Evolutionary conservation across 176 grass and related monocot species (phyloP), one percentile per base, ranked within the genome.

Genomic region (Cenchrus americanus): DNA sequence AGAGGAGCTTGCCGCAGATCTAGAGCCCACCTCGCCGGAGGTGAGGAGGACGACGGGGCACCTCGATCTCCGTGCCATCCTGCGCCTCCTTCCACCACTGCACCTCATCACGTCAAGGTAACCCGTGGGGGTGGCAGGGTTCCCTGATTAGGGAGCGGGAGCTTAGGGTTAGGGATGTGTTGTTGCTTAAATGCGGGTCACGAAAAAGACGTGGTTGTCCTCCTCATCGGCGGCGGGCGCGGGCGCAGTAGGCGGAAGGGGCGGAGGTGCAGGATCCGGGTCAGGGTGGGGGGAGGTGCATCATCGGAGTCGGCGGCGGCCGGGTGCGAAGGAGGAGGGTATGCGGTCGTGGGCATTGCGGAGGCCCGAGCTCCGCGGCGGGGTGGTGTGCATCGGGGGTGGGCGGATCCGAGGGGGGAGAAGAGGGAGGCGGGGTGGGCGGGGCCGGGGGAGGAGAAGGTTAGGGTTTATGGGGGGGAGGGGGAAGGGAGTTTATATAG

Each of bases 1-100:
- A 27, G 27, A 27, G 27, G 27, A 27, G 27, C 27, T 27, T 27
- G 27, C 27, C 27, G 27, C 27, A 27, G 27, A 27, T 27, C 27
- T 1, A 27, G 27, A 27, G 27, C 27, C 27, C 27, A 27, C 27
- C 27, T 27, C 27, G 27, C 27, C 27, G 27, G 27, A 27, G 27
- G 27, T 0, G 26, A 76, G 92, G 37, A 90, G 81, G 76, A 86
- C 94, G 2, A 43, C 5, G 27, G 27, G 27, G 27, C 54, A 44
- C 87, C 14, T 88, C 85, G 70, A 82, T 82, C 75, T 65, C 73
- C 10, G 66, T 67, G 32, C 82, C 78, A 10, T 73, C 83, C 86
- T 88, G 87, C 64, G 90, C 92, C 62, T 87, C 79, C 80, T 62
- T 88, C 94, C 94, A 97, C 94, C 89, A 94, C 71, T 97, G 86